These are phyloP conservation scores for Colletotrichum costaricense DNA, from an alignment of 2,329 filamentous ascomycete species.

Conservation along the genomic window DNA sequence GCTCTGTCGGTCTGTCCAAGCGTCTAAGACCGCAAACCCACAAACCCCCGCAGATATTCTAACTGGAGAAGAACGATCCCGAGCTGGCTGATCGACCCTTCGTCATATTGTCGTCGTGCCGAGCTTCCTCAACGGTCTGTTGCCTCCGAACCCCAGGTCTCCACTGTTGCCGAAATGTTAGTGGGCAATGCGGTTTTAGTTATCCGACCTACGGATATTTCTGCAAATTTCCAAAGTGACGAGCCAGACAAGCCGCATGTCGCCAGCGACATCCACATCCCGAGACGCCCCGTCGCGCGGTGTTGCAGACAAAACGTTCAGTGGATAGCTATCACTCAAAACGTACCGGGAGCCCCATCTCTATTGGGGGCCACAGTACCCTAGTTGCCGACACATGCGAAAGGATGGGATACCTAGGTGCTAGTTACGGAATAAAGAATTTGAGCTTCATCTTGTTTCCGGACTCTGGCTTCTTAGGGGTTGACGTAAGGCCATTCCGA, in stretches of 20 bases:
- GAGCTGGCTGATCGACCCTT: neutral
- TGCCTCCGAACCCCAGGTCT: slow-evolving; percentile 7
- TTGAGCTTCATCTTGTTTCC: neutral
- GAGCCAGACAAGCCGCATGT: neutral
- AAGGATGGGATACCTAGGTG: neutral
- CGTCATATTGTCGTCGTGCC: slow-evolving; percentile 17
- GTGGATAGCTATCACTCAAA: neutral
- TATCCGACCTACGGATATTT: neutral
- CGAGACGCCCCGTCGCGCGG: neutral
- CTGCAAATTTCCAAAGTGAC: neutral
- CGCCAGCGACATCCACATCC: neutral
- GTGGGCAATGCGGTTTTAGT: neutral
- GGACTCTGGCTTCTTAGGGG: neutral
- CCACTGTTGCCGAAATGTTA: neutral
- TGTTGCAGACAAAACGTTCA: neutral
- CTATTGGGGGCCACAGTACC: neutral
- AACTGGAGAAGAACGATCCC: neutral
- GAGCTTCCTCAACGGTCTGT: slow-evolving; percentile 18
- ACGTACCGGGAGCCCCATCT: neutral
- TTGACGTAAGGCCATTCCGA: neutral
- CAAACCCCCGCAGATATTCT: neutral
- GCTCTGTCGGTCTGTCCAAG: neutral
- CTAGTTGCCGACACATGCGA: neutral
- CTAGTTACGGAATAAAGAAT: neutral
- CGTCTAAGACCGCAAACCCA: neutral